Evolutionary conservation across 1,284 basidiomycete species (phyloP).

Genomic region (Pascua guehoae): DNA sequence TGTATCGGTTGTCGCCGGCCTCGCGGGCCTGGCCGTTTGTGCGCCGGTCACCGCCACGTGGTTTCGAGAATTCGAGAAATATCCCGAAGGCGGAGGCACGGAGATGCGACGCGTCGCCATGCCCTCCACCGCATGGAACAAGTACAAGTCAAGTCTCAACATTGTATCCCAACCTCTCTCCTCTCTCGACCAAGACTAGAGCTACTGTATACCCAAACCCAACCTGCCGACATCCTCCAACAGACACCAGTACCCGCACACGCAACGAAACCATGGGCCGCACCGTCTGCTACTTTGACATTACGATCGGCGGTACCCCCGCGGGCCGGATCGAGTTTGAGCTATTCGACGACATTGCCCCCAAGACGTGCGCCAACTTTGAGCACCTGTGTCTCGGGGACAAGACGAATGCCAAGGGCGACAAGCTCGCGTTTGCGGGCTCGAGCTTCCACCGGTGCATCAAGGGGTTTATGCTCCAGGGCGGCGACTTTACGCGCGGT

Average conservation of each 20-base stretch:
- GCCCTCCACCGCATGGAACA: too few species aligned
- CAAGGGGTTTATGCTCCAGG: constrained; percentile 72
- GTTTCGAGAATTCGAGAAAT: too few species aligned
- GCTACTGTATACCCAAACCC: not conserved
- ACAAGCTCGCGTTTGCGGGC: constrained; percentile 50
- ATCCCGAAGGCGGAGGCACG: too few species aligned
- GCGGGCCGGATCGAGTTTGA: constrained; percentile 75
- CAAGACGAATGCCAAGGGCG: constrained; percentile 54
- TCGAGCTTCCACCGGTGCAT: constrained; percentile 77
- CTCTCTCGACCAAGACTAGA: too few species aligned
- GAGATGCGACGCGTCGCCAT: too few species aligned
- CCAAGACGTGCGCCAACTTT: constrained; percentile 67
- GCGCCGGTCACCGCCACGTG: too few species aligned
- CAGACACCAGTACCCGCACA: not conserved
- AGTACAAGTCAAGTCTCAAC: too few species aligned
- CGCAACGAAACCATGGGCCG: constrained; percentile 33
- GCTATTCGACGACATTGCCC: constrained; percentile 66
- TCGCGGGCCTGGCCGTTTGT: too few species aligned
- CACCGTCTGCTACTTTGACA: constrained; percentile 66
- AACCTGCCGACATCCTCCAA: not conserved
- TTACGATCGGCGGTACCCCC: constrained; percentile 59
- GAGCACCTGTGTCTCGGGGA: constrained; percentile 80
- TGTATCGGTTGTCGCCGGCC: too few species aligned
- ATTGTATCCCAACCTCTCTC: too few species aligned
- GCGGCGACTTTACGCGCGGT: constrained; percentile 52